These are phyloP conservation scores for Vaccinium macrocarpon DNA, from an alignment of 148 eudicot genomes.

Conservation along the genomic window DNA sequence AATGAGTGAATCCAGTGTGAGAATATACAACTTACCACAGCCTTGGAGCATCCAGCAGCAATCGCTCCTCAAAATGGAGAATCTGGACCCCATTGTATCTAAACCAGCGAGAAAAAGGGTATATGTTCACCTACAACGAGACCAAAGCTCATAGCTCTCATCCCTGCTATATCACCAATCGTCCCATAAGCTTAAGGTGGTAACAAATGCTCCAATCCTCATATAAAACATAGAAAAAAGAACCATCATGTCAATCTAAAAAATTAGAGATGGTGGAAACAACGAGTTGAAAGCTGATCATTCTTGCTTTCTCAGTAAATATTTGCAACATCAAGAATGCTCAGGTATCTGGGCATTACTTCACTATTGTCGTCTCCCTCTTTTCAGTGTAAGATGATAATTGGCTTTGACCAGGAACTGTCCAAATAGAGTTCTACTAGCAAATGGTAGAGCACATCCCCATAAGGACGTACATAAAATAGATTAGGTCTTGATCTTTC, in stretches of 20 bases:
- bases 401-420: background rate
- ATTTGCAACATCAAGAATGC: constrained; percentile 63
- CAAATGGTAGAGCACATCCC: background rate
- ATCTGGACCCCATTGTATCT: background rate
- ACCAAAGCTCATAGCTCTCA: constrained; percentile 68
- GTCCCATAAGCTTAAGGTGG: background rate
- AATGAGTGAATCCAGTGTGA: background rate
- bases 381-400: constrained; percentile 40
- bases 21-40: background rate
- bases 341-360: constrained; percentile 77
- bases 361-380: constrained; percentile 53
- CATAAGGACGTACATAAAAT: background rate
- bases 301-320: constrained; percentile 49
- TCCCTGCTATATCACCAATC: background rate
- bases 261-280: constrained; percentile 86
- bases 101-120: constrained; percentile 1
- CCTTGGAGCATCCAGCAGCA: background rate
- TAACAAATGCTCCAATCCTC: constrained; percentile 33
- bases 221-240: constrained; percentile 60
- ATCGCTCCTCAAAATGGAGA: constrained; percentile 1
- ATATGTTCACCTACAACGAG: constrained; percentile 60
- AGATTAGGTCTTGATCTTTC: background rate
- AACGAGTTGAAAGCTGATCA: constrained; percentile 85
- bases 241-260: constrained; percentile 38
- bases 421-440: background rate